These are phyloP conservation scores for Lichtheimia ornata DNA, from an alignment of 371 early-diverging fungal species.

Conservation along the genomic window DNA sequence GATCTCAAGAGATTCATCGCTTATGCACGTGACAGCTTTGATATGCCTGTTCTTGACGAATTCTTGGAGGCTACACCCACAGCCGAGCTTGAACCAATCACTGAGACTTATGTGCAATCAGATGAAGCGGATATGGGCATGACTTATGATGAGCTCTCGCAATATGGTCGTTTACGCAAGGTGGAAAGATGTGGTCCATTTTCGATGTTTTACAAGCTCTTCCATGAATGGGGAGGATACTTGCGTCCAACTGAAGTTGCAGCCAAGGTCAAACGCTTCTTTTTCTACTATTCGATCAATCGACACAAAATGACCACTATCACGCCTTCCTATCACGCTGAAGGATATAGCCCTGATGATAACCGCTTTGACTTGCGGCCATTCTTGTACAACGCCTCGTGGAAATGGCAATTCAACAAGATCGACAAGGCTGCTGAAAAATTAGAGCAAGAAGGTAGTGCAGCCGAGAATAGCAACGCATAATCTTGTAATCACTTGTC, in stretches of 20 bases:
- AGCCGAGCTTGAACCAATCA: conserved; percentile 94
- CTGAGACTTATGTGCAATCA: conserved; percentile 75
- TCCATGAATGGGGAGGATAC: conserved; percentile 75
- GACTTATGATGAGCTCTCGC: conserved; percentile 92
- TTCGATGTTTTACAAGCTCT: conserved; percentile 86
- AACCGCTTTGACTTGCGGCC: conserved; percentile 96
- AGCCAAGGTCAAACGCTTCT: conserved; percentile 92
- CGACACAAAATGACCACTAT: conserved; percentile 97
- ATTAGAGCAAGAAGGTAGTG: conserved; percentile 20
- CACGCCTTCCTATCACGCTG: conserved; percentile 96
- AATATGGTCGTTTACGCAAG: conserved; percentile 91
- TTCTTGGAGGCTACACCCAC: conserved; percentile 92
- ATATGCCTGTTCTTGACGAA: conserved; percentile 70
- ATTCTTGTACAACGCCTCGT: conserved; percentile 89
- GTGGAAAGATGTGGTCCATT: conserved; percentile 88
- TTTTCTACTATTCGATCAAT: conserved; percentile 95
- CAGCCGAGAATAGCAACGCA: not conserved
- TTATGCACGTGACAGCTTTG: conserved; percentile 65
- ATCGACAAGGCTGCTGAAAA: conserved; percentile 75
- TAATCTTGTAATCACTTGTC: too few species aligned
- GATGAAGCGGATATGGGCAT: conserved; percentile 98
- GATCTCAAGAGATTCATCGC: conserved; percentile 87
- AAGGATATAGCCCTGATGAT: conserved; percentile 94
- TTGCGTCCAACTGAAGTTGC: conserved; percentile 77
- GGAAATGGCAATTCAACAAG: conserved; percentile 89